Conservation (phyloP, 257 asterid genomes). For the Solanum clarkiae region DNA sequence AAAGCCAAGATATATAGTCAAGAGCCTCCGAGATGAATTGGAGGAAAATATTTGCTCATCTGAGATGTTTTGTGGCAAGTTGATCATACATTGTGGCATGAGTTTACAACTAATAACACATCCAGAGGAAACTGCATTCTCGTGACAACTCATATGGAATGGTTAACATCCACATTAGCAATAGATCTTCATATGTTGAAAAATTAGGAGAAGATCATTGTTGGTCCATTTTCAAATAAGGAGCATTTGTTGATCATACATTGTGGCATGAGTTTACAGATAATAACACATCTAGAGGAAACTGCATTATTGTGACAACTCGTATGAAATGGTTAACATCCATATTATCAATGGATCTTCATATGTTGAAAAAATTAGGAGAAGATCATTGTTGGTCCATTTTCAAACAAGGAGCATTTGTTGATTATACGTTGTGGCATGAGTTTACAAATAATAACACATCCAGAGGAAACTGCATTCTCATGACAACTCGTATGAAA, state of each 20-base stretch:
- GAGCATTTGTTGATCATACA: neutral
- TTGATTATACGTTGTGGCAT: neutral
- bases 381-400: too few species aligned
- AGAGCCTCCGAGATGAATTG: neutral
- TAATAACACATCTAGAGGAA: too few species aligned
- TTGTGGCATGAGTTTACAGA: too few species aligned
- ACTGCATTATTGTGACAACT: too few species aligned
- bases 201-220: neutral
- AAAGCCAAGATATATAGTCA: neutral
- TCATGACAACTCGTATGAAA: neutral
- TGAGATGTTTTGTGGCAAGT: neutral
- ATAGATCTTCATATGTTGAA: neutral
- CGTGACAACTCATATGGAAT: neutral
- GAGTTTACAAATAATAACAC: neutral
- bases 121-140: neutral
- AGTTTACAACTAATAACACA: neutral
- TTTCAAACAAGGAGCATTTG: neutral
- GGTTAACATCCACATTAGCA: neutral
- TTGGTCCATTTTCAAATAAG: constrained; percentile 5
- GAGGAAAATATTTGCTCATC: neutral
- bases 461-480: neutral
- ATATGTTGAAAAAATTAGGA: too few species aligned
- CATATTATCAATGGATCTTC: too few species aligned
- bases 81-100: neutral
- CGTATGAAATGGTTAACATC: too few species aligned